Conservation (phyloP, 352 stramenopile species). For the Phytophthora constricta region DNA sequence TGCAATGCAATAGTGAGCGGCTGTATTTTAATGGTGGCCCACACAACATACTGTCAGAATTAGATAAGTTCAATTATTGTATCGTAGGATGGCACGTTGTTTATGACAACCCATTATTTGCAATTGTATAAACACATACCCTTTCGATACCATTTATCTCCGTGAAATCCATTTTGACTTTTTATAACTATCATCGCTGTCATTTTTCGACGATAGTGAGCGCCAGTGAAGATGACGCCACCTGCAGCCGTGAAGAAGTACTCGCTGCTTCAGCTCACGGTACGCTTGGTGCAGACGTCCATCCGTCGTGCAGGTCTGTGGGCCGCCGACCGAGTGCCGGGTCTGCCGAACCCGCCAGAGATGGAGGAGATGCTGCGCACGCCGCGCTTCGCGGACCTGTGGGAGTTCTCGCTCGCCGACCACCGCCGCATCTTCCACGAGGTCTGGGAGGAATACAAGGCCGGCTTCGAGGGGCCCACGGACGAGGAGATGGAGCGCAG, state of each 20-base stretch:
- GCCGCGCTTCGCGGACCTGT: conserved; percentile 75
- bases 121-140: background rate
- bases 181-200: too few relatives aligned
- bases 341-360: conserved; percentile 77
- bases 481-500: conserved; percentile 69
- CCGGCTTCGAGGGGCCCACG: conserved; percentile 56
- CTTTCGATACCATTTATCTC: background rate
- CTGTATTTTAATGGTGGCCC: background rate
- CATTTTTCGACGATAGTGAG: too few relatives aligned
- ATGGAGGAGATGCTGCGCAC: conserved; percentile 45
- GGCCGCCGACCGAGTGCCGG: conserved; percentile 62
- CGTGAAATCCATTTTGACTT: too few relatives aligned
- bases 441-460: conserved; percentile 79
- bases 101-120: too few relatives aligned
- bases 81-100: too few relatives aligned
- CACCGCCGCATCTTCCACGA: conserved; percentile 65
- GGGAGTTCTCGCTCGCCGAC: conserved; percentile 78
- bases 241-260: conserved; percentile 62
- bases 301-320: conserved; percentile 58
- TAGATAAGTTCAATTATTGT: too few relatives aligned
- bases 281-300: conserved; percentile 76
- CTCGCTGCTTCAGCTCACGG: conserved; percentile 78
- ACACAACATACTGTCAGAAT: background rate
- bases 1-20: conserved; percentile 9
- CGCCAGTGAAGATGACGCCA: conserved; percentile 25